phyloP scores from a whole-genome alignment of 208 protist genomes.

The Wallacemonas sp. region DNA sequence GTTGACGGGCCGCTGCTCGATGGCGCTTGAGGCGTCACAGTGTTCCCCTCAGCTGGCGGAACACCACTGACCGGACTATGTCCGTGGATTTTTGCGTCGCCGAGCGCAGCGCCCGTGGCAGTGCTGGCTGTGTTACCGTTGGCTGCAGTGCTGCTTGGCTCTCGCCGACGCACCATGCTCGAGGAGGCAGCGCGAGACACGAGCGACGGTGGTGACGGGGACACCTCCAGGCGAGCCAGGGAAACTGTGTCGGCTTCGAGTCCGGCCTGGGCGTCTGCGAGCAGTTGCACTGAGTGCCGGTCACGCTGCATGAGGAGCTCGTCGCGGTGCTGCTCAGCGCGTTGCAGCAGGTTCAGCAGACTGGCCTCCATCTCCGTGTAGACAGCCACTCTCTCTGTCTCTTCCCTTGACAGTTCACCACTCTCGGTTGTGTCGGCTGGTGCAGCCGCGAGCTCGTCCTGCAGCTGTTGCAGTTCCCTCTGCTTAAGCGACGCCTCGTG shows the following conservation, averaged over 20 bases:
- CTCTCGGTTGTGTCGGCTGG: neutral
- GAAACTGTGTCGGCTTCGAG: neutral
- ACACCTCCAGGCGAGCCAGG: neutral
- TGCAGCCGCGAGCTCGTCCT: too few relatives aligned
- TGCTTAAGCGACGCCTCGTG: too few relatives aligned
- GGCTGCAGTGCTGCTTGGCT: too few relatives aligned
- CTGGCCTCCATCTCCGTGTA: neutral
- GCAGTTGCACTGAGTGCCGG: neutral
- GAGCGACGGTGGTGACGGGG: neutral
- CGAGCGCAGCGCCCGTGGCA: too few relatives aligned
- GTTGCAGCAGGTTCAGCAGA: neutral
- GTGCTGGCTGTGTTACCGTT: too few relatives aligned
- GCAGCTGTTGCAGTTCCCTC: too few relatives aligned
- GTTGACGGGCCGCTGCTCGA: too few relatives aligned
- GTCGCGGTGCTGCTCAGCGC: conserved; percentile 1
- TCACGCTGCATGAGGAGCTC: neutral
- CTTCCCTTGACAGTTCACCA: neutral
- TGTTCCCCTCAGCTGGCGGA: too few relatives aligned
- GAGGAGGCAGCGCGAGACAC: too few relatives aligned
- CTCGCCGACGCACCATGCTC: neutral
- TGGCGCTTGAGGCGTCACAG: too few relatives aligned
- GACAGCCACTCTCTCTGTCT: neutral
- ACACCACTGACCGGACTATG: too few relatives aligned
- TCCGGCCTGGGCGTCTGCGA: neutral
- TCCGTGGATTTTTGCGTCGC: too few relatives aligned